These are phyloP conservation scores for Alloteropsis semialata DNA, from an alignment of 176 grass and related monocot species.

Conservation along the genomic window DNA sequence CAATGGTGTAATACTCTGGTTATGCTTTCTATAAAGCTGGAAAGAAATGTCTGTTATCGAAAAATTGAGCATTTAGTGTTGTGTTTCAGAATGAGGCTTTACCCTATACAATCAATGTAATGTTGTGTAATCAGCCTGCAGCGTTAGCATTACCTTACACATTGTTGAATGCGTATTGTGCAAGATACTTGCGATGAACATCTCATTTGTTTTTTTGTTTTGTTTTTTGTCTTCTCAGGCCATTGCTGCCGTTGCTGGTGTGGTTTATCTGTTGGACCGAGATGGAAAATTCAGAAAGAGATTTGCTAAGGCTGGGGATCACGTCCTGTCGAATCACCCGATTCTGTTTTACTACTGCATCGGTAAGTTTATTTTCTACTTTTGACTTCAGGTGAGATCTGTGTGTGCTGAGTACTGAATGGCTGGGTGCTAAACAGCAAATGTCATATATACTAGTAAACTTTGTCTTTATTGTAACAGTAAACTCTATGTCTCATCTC, in stretches of 20 bases:
- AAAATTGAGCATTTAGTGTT: background rate
- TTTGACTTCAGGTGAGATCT: background rate
- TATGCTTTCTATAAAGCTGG: background rate
- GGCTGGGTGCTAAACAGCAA: background rate
- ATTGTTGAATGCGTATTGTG: background rate
- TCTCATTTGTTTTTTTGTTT: background rate
- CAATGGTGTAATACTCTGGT: background rate
- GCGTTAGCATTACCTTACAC: background rate
- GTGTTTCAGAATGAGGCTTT: background rate
- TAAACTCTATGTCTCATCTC: background rate
- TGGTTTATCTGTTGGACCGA: conserved; percentile 64
- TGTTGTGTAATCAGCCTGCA: background rate
- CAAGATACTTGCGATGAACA: background rate
- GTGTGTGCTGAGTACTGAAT: background rate
- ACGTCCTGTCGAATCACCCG: conserved; percentile 66
- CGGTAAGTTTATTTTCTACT: conserved; percentile 32
- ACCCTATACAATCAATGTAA: background rate
- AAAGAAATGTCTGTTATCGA: background rate
- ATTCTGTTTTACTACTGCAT: conserved; percentile 77
- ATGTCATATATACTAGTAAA: background rate
- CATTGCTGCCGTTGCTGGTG: conserved; percentile 62
- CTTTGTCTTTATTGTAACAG: background rate
- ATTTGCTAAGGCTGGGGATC: conserved; percentile 62
- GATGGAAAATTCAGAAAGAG: conserved; percentile 65
- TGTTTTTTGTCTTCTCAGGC: conserved; percentile 18